Evolutionary conservation across 1,284 basidiomycete genomes (phyloP).

Genomic region (Apiotrichum domesticum): DNA sequence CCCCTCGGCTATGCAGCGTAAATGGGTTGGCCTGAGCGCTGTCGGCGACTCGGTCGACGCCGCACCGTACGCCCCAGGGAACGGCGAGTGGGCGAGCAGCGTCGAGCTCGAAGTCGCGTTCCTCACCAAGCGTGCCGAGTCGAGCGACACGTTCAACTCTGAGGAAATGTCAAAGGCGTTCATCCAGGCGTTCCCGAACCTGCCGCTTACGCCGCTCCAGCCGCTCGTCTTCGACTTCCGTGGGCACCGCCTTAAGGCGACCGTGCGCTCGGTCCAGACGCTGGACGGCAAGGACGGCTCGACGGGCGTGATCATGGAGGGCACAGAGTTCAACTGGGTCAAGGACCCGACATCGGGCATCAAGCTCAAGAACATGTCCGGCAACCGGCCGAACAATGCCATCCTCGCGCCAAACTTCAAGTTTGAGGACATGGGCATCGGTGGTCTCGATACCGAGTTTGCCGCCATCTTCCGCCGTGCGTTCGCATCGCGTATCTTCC

Average conservation of each 20-base stretch:
- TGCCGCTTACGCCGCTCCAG: constrained; percentile 58
- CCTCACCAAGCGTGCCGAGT: constrained; percentile 58
- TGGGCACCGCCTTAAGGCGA: constrained; percentile 73
- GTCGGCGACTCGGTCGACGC: constrained; percentile 69
- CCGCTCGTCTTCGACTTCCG: constrained; percentile 84
- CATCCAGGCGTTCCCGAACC: constrained; percentile 63
- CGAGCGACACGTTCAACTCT: constrained; percentile 66
- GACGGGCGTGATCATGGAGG: constrained; percentile 81
- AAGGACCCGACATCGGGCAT: constrained; percentile 75
- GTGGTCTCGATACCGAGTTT: constrained; percentile 94
- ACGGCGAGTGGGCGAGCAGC: constrained; percentile 65
- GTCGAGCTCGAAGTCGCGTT: constrained; percentile 77
- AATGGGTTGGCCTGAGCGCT: constrained; percentile 79
- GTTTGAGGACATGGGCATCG: constrained; percentile 99
- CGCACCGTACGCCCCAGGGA: constrained; percentile 58
- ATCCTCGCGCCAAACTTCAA: constrained; percentile 98
- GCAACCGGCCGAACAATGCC: constrained; percentile 85
- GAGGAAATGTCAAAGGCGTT: constrained; percentile 79
- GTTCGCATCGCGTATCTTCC: constrained; percentile 96
- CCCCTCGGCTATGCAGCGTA: constrained; percentile 52
- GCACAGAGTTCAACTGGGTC: constrained; percentile 82
- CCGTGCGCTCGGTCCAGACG: constrained; percentile 62
- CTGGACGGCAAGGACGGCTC: constrained; percentile 48
- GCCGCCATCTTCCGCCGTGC: constrained; percentile 96
- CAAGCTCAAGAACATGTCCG: constrained; percentile 87